Evolutionary conservation across 108 stramenopile genomes (phyloP).

Genomic region (Skeletonema potamos): DNA sequence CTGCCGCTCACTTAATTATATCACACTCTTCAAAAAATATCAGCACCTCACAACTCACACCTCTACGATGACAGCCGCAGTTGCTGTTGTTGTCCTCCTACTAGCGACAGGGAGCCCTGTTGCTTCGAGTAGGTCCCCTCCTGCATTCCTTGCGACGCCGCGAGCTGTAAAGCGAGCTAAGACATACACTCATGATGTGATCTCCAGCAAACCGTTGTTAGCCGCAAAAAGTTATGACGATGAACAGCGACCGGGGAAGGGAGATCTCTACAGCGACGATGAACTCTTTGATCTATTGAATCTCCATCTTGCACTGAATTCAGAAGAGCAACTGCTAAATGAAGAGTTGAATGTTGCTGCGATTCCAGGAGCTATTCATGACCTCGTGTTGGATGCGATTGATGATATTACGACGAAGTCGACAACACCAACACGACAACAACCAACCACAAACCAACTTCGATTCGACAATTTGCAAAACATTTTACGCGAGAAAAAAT

Average conservation of each 20-base stretch:
- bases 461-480: conserved; percentile 14
- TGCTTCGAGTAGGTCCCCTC: too few species aligned
- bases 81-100: not conserved
- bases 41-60: too few species aligned
- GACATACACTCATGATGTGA: too few species aligned
- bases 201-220: not conserved
- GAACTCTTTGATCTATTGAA: conserved; percentile 60
- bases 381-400: conserved; percentile 62
- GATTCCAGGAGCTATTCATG: conserved; percentile 57
- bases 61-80: not conserved
- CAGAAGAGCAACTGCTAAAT: not conserved
- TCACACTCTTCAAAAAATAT: too few species aligned
- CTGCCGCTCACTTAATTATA: too few species aligned
- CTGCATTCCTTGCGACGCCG: not conserved
- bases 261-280: conserved; percentile 69
- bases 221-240: not conserved
- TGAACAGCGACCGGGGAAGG: conserved; percentile 44
- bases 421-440: conserved; percentile 4
- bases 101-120: not conserved
- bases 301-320: conserved; percentile 52
- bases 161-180: not conserved
- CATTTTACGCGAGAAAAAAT: conserved; percentile 31
- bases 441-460: conserved; percentile 9
- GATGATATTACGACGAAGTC: conserved; percentile 33
- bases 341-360: conserved; percentile 3